phyloP scores from a whole-genome alignment of 805 yeast genomes.

The Wilhelminamyces savonicus region DNA sequence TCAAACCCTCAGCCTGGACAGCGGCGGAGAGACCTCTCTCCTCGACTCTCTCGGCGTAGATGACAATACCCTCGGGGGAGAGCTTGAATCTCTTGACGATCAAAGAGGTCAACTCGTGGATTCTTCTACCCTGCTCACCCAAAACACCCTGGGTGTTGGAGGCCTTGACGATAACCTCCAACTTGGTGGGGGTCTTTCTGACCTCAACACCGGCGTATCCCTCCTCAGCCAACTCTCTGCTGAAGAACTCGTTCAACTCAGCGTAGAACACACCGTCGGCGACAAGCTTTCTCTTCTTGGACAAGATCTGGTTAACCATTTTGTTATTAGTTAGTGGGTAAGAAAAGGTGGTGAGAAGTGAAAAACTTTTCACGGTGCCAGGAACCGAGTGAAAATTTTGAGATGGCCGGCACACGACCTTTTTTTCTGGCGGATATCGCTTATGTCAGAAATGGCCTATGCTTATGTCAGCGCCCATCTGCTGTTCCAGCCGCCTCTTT shows the following conservation, averaged over 20 bases:
- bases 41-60: constrained; percentile 98
- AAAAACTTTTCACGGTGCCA: constrained; percentile 2
- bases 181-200: constrained; percentile 96
- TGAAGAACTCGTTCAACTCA: constrained; percentile 99
- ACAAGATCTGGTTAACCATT: constrained; percentile 45
- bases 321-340: constrained; percentile 4
- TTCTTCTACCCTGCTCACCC: constrained; percentile 99
- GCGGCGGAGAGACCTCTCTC: constrained; percentile 99
- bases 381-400: background rate
- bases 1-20: constrained; percentile 98
- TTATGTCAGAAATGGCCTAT: too few species aligned
- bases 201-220: constrained; percentile 99
- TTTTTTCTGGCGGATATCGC: constrained; percentile 4
- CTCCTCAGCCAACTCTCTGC: constrained; percentile 99
- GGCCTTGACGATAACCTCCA: constrained; percentile 98
- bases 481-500: too few species aligned
- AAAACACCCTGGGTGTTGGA: constrained; percentile 97
- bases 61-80: constrained; percentile 85
- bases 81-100: constrained; percentile 98
- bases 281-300: constrained; percentile 98
- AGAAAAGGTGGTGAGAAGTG: background rate
- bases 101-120: constrained; percentile 96
- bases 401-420: too few species aligned
- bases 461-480: too few species aligned
- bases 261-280: constrained; percentile 99